Evolutionary conservation across 2,329 filamentous ascomycete species (phyloP).

Genomic region (Zopfia rhizophila): DNA sequence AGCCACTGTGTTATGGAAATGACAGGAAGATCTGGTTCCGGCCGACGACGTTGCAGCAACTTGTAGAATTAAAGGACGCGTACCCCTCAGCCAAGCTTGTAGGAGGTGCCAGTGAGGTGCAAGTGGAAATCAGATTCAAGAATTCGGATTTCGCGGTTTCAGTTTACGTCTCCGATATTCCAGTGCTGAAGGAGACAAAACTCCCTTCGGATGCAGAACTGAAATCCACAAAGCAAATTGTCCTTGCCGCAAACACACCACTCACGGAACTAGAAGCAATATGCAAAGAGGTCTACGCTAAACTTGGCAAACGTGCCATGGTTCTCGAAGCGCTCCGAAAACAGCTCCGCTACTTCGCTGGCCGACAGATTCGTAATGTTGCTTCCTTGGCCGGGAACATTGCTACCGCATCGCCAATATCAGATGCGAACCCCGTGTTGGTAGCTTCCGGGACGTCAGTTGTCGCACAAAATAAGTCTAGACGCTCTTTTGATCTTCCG

Average conservation of each 20-base stretch:
- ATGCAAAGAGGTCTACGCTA: slow-evolving; percentile 75
- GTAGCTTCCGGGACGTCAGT: slow-evolving; percentile 84
- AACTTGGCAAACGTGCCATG: slow-evolving; percentile 48
- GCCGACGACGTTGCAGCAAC: slow-evolving; percentile 83
- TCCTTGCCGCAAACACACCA: slow-evolving; percentile 89
- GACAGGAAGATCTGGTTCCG: slow-evolving; percentile 94
- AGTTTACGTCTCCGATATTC: slow-evolving; percentile 90
- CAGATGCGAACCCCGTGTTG: slow-evolving; percentile 91
- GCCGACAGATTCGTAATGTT: slow-evolving; percentile 93
- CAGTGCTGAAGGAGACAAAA: slow-evolving; percentile 77
- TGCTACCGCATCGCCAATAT: slow-evolving; percentile 93
- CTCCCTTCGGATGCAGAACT: slow-evolving; percentile 39
- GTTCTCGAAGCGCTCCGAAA: slow-evolving; percentile 77
- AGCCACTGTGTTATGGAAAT: slow-evolving; percentile 86
- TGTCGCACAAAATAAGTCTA: slow-evolving; percentile 78
- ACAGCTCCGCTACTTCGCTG: slow-evolving; percentile 92
- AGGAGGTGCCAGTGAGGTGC: slow-evolving; percentile 92
- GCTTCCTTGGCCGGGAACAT: slow-evolving; percentile 94
- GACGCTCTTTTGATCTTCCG: slow-evolving; percentile 65
- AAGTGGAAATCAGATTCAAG: slow-evolving; percentile 98
- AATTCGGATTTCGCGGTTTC: slow-evolving; percentile 88
- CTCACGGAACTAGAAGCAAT: slow-evolving; percentile 89
- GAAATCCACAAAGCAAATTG: slow-evolving; percentile 58
- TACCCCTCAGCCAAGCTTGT: slow-evolving; percentile 93
- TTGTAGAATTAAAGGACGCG: slow-evolving; percentile 86